phyloP scores from a whole-genome alignment of 1,139 yeast species.

The Taiozyma sp. region DNA sequence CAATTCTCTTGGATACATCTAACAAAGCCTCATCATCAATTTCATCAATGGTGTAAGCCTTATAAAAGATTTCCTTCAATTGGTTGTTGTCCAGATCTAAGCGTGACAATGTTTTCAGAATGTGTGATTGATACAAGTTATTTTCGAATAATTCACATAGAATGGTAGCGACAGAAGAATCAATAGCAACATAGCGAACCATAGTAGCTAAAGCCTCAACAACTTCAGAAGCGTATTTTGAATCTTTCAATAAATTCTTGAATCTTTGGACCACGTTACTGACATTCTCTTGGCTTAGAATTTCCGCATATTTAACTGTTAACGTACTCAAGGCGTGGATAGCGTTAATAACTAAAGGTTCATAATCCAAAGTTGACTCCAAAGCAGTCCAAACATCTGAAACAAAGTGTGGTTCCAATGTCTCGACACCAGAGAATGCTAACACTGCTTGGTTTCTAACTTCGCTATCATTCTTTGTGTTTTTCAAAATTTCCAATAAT shows the following conservation, averaged over 20 bases:
- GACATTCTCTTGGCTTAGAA: constrained; percentile 9
- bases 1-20: constrained; percentile 22
- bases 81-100: constrained; percentile 13
- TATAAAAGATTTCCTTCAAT: constrained; percentile 15
- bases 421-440: constrained; percentile 17
- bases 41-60: constrained; percentile 18
- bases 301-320: constrained; percentile 17
- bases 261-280: constrained; percentile 14
- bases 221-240: constrained; percentile 10
- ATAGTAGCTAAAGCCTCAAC: constrained; percentile 20
- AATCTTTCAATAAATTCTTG: constrained; percentile 10
- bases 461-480: constrained; percentile 23
- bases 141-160: constrained; percentile 13
- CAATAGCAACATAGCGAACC: constrained; percentile 14
- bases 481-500: constrained; percentile 22
- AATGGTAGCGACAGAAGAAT: constrained; percentile 15
- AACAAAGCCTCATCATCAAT: constrained; percentile 25
- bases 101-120: constrained; percentile 19
- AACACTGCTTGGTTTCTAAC: constrained; percentile 23
- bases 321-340: constrained; percentile 31
- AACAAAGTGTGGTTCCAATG: constrained; percentile 18
- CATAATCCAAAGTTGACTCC: constrained; percentile 30
- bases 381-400: constrained; percentile 22
- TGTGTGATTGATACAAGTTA: constrained; percentile 17
- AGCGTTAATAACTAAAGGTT: constrained; percentile 33